These are phyloP conservation scores for Vigna mungo DNA, from an alignment of 306 rosid genomes.

Conservation along the genomic window DNA sequence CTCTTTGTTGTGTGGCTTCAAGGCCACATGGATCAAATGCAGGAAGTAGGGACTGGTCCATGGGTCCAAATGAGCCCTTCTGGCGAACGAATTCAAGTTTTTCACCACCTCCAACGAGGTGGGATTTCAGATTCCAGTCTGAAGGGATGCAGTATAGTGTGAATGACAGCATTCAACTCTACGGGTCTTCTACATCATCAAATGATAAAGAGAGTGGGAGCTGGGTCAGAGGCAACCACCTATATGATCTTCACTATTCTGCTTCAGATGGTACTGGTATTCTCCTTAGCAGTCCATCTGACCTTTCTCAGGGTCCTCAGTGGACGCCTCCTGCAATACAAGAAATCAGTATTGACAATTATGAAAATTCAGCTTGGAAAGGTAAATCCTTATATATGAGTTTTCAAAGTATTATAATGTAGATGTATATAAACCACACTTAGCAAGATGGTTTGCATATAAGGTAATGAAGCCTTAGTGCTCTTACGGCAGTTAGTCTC, in stretches of 20 bases:
- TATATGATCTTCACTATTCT: constrained; percentile 73
- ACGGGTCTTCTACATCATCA: constrained; percentile 74
- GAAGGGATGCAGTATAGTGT: constrained; percentile 69
- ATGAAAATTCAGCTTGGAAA: constrained; percentile 63
- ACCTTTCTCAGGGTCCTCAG: constrained; percentile 79
- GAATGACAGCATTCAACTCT: constrained; percentile 61
- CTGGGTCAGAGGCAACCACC: constrained; percentile 78
- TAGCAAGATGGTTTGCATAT: neutral
- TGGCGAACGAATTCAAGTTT: constrained; percentile 92
- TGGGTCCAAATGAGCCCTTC: constrained; percentile 87
- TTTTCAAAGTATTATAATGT: neutral
- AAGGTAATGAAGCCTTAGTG: constrained; percentile 13
- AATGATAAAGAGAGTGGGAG: constrained; percentile 70
- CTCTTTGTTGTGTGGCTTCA: constrained; percentile 99
- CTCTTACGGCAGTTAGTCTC: neutral
- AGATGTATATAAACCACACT: neutral
- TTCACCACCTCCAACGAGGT: constrained; percentile 53
- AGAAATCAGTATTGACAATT: constrained; percentile 81
- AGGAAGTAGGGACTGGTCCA: constrained; percentile 89
- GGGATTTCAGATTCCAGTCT: constrained; percentile 87
- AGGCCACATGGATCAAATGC: constrained; percentile 98
- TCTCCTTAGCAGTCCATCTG: constrained; percentile 72
- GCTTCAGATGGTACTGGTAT: constrained; percentile 80
- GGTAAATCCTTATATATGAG: constrained; percentile 54
- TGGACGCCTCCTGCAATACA: constrained; percentile 71